These are phyloP conservation scores for Puccinia triticina DNA, from an alignment of 1,284 basidiomycete species.

Conservation along the genomic window DNA sequence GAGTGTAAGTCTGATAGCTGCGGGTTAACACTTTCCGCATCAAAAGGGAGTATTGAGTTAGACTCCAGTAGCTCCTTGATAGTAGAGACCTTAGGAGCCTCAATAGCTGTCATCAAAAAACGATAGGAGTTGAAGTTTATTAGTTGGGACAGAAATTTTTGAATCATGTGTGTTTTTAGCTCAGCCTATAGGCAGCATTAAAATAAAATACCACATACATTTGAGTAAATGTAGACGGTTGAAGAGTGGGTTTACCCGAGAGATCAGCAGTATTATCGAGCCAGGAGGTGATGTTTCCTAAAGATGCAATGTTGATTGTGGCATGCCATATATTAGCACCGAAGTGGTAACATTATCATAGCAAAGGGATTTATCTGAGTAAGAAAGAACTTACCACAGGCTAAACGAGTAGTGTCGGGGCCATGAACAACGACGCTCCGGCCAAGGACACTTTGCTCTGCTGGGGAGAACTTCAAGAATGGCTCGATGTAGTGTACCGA, in stretches of 20 bases:
- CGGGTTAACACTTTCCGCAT: no score
- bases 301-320: background rate
- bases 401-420: slow-evolving; percentile 27
- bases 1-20: no score
- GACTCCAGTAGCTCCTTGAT: no score
- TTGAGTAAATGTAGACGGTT: slow-evolving; percentile 28
- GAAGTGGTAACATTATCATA: background rate
- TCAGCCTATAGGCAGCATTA: background rate
- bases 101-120: background rate
- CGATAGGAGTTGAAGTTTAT: background rate
- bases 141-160: background rate
- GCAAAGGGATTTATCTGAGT: background rate
- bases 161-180: no score
- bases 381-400: slow-evolving; percentile 24
- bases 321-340: background rate
- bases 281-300: slow-evolving; percentile 55
- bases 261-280: slow-evolving; percentile 54
- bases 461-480: slow-evolving; percentile 21
- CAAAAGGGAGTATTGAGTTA: no score
- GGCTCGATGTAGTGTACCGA: slow-evolving; percentile 24
- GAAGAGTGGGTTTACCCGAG: slow-evolving; percentile 8
- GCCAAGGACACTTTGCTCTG: slow-evolving; percentile 28
- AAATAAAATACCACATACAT: background rate
- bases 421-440: slow-evolving; percentile 40
- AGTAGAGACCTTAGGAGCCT: no score